phyloP scores from a whole-genome alignment of 352 stramenopile genomes.

The Globisporangium middletonii region DNA sequence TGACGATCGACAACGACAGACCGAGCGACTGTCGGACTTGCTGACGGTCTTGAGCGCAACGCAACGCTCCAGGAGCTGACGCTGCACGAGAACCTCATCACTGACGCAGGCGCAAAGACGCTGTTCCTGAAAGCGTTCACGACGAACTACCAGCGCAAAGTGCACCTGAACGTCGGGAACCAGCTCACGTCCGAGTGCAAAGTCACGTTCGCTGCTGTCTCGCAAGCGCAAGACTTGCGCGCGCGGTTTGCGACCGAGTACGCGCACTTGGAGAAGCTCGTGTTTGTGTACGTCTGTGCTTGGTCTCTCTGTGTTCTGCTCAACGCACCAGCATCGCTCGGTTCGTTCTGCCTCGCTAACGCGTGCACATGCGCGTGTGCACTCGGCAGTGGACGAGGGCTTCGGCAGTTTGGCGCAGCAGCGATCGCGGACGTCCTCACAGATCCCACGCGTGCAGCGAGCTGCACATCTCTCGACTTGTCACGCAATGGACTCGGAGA shows the following conservation, averaged over 20 bases:
- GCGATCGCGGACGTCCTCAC: slow-evolving; percentile 38
- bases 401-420: slow-evolving; percentile 44
- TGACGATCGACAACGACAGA: slow-evolving; percentile 17
- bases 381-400: slow-evolving; percentile 19
- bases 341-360: not conserved
- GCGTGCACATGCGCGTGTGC: not conserved
- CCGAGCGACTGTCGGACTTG: slow-evolving; percentile 24
- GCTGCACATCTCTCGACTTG: slow-evolving; percentile 38
- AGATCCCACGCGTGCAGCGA: slow-evolving; percentile 3
- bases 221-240: slow-evolving; percentile 46
- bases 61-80: slow-evolving; percentile 38
- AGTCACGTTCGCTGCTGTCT: slow-evolving; percentile 43
- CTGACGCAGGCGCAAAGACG: slow-evolving; percentile 33
- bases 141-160: slow-evolving; percentile 33
- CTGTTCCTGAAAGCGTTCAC: slow-evolving; percentile 47
- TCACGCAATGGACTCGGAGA: slow-evolving; percentile 51
- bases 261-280: slow-evolving; percentile 23
- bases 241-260: slow-evolving; percentile 47
- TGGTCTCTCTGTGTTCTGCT: not conserved
- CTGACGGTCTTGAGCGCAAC: slow-evolving; percentile 41
- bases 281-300: slow-evolving; percentile 22
- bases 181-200: slow-evolving; percentile 39
- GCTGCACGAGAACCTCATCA: slow-evolving; percentile 47
- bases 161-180: slow-evolving; percentile 34
- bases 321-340: not conserved